A percentile compares a stretch with the other conserved stretches of the same genome.
These are phyloP conservation scores for Neophaeococcomyces aloes DNA, from an alignment of 2,329 filamentous ascomycete species.

Conservation along the genomic window DNA sequence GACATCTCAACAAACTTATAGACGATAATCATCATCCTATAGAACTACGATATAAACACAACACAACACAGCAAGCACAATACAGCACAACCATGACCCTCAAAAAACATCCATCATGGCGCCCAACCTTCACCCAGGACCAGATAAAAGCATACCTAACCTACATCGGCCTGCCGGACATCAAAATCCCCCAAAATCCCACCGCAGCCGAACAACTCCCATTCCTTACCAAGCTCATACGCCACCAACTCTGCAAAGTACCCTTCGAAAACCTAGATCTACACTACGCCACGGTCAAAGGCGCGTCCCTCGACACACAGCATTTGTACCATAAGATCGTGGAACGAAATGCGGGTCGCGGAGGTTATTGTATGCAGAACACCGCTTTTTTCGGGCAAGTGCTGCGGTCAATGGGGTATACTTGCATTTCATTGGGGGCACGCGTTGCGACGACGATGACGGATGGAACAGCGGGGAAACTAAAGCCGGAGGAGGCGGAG, in stretches of 20 bases:
- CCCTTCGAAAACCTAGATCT: conserved; percentile 49
- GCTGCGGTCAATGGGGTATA: conserved; percentile 42
- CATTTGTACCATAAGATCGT: conserved; percentile 46
- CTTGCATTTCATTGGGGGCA: conserved; percentile 47
- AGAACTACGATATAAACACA: no score
- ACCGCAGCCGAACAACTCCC: conserved; percentile 26
- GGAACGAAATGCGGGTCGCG: conserved; percentile 31
- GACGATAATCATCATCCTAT: no score
- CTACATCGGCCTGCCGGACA: no score
- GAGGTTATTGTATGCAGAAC: conserved; percentile 54
- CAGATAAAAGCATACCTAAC: no score
- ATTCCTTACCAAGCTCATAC: conserved; percentile 28
- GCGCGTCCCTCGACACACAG: conserved; percentile 40
- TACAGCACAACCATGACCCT: background rate
- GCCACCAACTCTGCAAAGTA: conserved; percentile 37
- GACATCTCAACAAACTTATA: no score
- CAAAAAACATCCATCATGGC: conserved; percentile 8
- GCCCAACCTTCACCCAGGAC: conserved; percentile 27
- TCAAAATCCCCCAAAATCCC: conserved; percentile 23
- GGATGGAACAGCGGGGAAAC: conserved; percentile 27
- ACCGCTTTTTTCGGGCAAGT: conserved; percentile 44
- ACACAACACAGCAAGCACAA: no score
- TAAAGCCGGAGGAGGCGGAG: conserved; percentile 29
- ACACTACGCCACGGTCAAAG: conserved; percentile 43
- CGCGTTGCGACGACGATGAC: conserved; percentile 32